A percentile compares a stretch with the other conserved stretches of the same genome.
Evolutionary conservation across 2,329 filamentous ascomycete species (phyloP).

Genomic region (Alternaria tenuissima): DNA sequence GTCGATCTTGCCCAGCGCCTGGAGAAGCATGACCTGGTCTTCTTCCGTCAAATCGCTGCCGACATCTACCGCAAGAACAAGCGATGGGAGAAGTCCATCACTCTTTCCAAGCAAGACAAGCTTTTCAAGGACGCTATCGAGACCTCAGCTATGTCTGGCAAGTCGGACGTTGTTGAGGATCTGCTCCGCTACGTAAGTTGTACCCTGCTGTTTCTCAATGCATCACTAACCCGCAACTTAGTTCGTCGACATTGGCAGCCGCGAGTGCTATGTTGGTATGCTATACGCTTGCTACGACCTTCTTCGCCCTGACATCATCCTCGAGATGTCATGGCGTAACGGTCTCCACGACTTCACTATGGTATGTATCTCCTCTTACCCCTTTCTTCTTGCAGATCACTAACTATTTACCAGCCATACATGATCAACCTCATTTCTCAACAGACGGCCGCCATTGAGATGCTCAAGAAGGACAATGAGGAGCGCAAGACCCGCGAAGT

Average conservation of each 20-base stretch:
- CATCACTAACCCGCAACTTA: constrained; percentile 56
- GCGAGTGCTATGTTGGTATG: constrained; percentile 99
- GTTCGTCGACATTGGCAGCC: constrained; percentile 99
- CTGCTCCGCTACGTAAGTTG: constrained; percentile 92
- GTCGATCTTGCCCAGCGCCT: constrained; percentile 89
- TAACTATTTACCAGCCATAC: constrained; percentile 67
- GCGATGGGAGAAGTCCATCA: constrained; percentile 99
- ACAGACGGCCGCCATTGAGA: constrained; percentile 84
- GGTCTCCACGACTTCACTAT: constrained; percentile 96
- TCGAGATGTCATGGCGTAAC: constrained; percentile 97
- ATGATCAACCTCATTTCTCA: constrained; percentile 98
- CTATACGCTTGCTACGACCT: constrained; percentile 98
- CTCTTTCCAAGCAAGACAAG: constrained; percentile 98
- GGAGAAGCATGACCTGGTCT: constrained; percentile 97
- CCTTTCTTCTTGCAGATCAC: background rate
- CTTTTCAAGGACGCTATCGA: constrained; percentile 99
- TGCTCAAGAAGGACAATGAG: constrained; percentile 94
- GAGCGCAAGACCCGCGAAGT: constrained; percentile 78
- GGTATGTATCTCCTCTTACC: constrained; percentile 52
- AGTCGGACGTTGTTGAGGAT: constrained; percentile 93
- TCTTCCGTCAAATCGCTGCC: constrained; percentile 98
- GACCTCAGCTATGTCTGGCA: constrained; percentile 90
- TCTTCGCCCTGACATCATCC: constrained; percentile 87
- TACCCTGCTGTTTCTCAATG: background rate
- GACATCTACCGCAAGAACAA: constrained; percentile 99